Conservation (phyloP, 1,139 yeast genomes). For the Yamadazyma spencermartinsiae region DNA sequence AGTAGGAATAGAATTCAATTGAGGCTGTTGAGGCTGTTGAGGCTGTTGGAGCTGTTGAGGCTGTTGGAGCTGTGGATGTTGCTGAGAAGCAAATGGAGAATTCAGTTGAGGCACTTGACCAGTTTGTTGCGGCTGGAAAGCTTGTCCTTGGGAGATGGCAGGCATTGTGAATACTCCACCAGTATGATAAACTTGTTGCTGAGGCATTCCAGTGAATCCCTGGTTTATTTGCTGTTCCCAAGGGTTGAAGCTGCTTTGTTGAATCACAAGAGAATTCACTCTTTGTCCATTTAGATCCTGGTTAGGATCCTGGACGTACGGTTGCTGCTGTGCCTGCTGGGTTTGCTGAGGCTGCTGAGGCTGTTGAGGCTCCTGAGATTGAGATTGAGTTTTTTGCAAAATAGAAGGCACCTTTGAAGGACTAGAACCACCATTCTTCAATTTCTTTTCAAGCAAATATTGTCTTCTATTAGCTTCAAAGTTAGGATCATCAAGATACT, state of each 20-base stretch:
- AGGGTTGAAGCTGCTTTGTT: conserved; percentile 47
- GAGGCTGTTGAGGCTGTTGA: conserved; percentile 10
- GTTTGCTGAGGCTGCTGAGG: conserved; percentile 12
- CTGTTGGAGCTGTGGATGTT: too few species aligned
- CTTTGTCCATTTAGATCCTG: conserved; percentile 19
- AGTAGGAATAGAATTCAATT: conserved; percentile 38
- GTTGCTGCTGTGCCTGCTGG: conserved; percentile 6
- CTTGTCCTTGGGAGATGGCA: conserved; percentile 15
- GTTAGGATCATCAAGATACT: conserved; percentile 83
- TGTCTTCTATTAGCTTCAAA: conserved; percentile 79
- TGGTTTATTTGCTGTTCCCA: conserved; percentile 30
- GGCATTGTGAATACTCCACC: conserved; percentile 15
- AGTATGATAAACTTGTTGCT: conserved; percentile 12
- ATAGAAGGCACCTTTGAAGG: conserved; percentile 6
- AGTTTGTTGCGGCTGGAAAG: conserved; percentile 12
- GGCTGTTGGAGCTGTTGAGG: conserved; percentile 13
- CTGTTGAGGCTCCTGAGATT: conserved; percentile 13
- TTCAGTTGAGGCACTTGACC: conserved; percentile 16
- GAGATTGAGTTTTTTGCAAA: conserved; percentile 10
- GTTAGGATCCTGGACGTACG: not conserved
- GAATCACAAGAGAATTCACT: conserved; percentile 35
- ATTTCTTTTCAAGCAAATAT: conserved; percentile 60
- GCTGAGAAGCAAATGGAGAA: conserved; percentile 10
- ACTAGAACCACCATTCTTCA: conserved; percentile 6
- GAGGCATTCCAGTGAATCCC: conserved; percentile 5